Evolutionary conservation across 1,284 basidiomycete species (phyloP).

Genomic region (Leccinum griseonigrum): DNA sequence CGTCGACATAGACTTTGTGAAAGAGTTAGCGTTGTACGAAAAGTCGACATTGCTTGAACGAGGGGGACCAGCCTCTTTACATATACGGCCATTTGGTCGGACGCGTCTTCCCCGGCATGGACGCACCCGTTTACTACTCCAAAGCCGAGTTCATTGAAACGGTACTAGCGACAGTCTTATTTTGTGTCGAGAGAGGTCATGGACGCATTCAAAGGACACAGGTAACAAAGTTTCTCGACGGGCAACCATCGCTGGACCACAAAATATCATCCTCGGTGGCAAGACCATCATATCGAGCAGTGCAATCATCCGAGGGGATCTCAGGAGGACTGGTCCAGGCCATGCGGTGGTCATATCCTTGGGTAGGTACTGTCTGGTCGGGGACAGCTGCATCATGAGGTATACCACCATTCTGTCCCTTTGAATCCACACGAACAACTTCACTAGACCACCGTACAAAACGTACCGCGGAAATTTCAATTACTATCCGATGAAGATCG

Average conservation of each 20-base stretch:
- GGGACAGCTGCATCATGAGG: constrained; percentile 89
- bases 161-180: constrained; percentile 39
- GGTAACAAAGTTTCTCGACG: constrained; percentile 93
- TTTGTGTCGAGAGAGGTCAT: neutral
- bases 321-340: constrained; percentile 79
- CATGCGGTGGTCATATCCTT: constrained; percentile 91
- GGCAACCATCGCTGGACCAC: constrained; percentile 90
- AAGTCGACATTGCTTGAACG: constrained; percentile 10
- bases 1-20: constrained; percentile 17
- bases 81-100: neutral
- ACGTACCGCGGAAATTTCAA: constrained; percentile 92
- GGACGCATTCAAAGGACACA: constrained; percentile 52
- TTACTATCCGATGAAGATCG: constrained; percentile 97
- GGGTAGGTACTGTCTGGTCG: constrained; percentile 90
- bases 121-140: constrained; percentile 69
- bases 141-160: constrained; percentile 82
- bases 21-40: neutral
- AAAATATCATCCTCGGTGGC: constrained; percentile 96
- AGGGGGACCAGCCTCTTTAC: neutral
- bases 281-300: constrained; percentile 93
- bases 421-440: neutral
- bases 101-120: constrained; percentile 42
- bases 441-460: constrained; percentile 76
- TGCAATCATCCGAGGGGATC: constrained; percentile 87
- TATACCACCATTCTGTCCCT: constrained; percentile 30